A percentile compares a stretch with the other conserved stretches of the same genome.
Conservation (phyloP, 768 basidiomycete genomes). For the Pisolithus sp. region DNA sequence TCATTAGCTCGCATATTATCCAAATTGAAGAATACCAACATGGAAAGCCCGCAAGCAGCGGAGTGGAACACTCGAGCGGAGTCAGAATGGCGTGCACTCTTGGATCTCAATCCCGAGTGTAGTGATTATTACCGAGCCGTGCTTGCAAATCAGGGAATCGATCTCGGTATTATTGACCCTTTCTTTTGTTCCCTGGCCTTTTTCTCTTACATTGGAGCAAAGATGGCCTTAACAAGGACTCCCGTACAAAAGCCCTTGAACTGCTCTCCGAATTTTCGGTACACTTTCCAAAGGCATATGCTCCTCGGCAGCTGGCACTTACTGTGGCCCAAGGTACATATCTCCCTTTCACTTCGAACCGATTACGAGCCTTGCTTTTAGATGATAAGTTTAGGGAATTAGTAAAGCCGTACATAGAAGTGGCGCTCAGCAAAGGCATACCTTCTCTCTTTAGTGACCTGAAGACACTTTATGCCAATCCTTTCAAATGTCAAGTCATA, state of each 20-base stretch:
- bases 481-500: slow-evolving; percentile 58
- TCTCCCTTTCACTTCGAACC: background rate
- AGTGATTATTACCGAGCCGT: slow-evolving; percentile 76
- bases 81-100: slow-evolving; percentile 70
- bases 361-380: slow-evolving; percentile 11
- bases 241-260: slow-evolving; percentile 45
- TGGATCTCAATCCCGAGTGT: slow-evolving; percentile 82
- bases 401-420: slow-evolving; percentile 58
- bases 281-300: slow-evolving; percentile 60
- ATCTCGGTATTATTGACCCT: slow-evolving; percentile 45
- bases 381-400: slow-evolving; percentile 65
- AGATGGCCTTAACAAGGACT: slow-evolving; percentile 43
- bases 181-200: background rate
- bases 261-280: slow-evolving; percentile 54
- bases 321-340: slow-evolving; percentile 47
- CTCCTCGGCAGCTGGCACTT: slow-evolving; percentile 71
- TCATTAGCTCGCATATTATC: slow-evolving; percentile 69
- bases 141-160: slow-evolving; percentile 57
- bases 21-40: slow-evolving; percentile 34
- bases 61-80: slow-evolving; percentile 62
- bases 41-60: slow-evolving; percentile 7
- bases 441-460: slow-evolving; percentile 92
- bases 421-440: slow-evolving; percentile 74
- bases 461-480: slow-evolving; percentile 71
- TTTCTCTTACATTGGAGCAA: slow-evolving; percentile 8